Evolutionary conservation across 495 filamentous ascomycete species (phyloP).

Genomic region (Neurospora pannonica): DNA sequence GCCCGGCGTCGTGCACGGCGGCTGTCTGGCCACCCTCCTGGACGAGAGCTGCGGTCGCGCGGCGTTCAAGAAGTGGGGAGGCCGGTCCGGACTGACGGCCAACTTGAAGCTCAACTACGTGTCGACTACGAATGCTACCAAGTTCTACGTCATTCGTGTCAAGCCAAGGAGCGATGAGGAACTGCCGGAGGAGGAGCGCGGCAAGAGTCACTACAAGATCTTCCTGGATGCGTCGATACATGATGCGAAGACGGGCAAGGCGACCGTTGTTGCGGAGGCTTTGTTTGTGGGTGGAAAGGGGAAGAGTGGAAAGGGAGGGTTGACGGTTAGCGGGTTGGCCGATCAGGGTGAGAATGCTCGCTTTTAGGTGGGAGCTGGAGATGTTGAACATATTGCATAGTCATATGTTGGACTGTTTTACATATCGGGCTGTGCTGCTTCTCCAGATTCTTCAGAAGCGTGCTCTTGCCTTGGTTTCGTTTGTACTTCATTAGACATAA

Average conservation of each 20-base stretch:
- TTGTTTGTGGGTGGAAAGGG: slow-evolving; percentile 47
- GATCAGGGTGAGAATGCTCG: background rate
- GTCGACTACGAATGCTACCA: slow-evolving; percentile 43
- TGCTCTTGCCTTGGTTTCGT: background rate
- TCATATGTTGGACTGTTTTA: background rate
- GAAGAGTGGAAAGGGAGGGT: slow-evolving; percentile 1
- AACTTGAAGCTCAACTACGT: slow-evolving; percentile 57
- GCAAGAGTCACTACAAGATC: slow-evolving; percentile 50
- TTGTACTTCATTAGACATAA: background rate
- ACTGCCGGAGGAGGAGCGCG: slow-evolving; percentile 16
- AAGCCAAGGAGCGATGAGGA: slow-evolving; percentile 23
- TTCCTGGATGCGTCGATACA: slow-evolving; percentile 45
- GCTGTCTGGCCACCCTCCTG: slow-evolving; percentile 58
- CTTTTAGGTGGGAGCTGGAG: background rate
- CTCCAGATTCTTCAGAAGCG: background rate
- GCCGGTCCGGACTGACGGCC: slow-evolving; percentile 48
- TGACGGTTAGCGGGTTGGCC: background rate
- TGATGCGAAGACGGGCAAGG: slow-evolving; percentile 27
- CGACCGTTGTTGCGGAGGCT: slow-evolving; percentile 48
- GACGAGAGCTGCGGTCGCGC: slow-evolving; percentile 55
- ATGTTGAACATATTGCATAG: background rate
- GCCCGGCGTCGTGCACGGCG: slow-evolving; percentile 74
- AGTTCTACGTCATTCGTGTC: slow-evolving; percentile 58
- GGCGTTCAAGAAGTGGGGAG: slow-evolving; percentile 36
- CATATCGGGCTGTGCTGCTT: background rate